Evolutionary conservation across 1,284 basidiomycete genomes (phyloP).

Genomic region (Boletus sp.): DNA sequence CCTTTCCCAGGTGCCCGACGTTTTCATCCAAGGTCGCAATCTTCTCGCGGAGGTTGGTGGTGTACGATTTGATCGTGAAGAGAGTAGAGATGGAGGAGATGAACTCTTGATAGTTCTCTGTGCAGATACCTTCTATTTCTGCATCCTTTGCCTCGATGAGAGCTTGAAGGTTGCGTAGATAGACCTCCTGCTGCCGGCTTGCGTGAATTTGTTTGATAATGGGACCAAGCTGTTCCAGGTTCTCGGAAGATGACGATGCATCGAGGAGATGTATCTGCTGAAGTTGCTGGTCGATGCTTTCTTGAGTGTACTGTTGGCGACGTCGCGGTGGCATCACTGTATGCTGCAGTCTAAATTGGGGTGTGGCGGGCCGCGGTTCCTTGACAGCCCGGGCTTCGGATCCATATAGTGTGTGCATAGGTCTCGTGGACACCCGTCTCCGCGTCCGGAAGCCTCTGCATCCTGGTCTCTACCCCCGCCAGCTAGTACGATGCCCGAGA

Average conservation of each 20-base stretch:
- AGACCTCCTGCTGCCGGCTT: slow-evolving; percentile 87
- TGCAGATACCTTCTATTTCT: slow-evolving; percentile 95
- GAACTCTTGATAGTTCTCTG: slow-evolving; percentile 97
- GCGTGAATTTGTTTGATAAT: slow-evolving; percentile 92
- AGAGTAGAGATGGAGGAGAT: slow-evolving; percentile 94
- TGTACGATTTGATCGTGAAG: slow-evolving; percentile 89
- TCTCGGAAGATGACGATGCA: slow-evolving; percentile 82
- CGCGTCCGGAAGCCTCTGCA: too few species aligned
- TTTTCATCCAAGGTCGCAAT: slow-evolving; percentile 68
- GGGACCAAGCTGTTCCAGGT: slow-evolving; percentile 88
- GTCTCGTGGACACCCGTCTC: too few species aligned
- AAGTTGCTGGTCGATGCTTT: slow-evolving; percentile 78
- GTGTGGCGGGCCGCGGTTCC: slow-evolving; percentile 22
- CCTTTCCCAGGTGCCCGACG: slow-evolving; percentile 75
- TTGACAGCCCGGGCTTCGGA: slow-evolving; percentile 26
- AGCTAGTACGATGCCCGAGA: slow-evolving; percentile 39
- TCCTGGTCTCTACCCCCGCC: background rate
- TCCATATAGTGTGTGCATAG: too few species aligned
- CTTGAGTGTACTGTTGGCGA: slow-evolving; percentile 70
- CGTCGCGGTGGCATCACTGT: slow-evolving; percentile 65
- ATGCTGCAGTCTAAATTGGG: slow-evolving; percentile 15
- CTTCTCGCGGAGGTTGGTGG: slow-evolving; percentile 75
- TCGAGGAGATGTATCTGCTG: slow-evolving; percentile 86
- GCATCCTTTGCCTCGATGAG: slow-evolving; percentile 92
- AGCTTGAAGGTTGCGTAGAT: slow-evolving; percentile 79